These are phyloP conservation scores for Daldinia childiae DNA, from an alignment of 495 filamentous ascomycete species.

Conservation along the genomic window DNA sequence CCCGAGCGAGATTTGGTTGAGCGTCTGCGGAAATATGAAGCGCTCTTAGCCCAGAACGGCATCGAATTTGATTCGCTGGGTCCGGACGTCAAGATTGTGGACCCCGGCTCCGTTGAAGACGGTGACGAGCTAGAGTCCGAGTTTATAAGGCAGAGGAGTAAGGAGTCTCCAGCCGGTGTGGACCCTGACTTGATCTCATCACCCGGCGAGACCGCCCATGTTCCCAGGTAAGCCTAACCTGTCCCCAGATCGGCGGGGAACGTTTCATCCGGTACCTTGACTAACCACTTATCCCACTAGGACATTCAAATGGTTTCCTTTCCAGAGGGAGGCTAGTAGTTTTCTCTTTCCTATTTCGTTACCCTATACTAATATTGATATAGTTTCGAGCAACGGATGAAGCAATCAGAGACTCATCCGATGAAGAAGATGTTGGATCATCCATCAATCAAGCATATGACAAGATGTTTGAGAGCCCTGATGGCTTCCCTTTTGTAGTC, in stretches of 20 bases:
- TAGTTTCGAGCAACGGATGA: conserved; percentile 56
- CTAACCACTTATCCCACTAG: conserved; percentile 29
- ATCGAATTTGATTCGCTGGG: conserved; percentile 58
- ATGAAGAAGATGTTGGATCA: conserved; percentile 66
- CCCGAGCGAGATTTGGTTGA: conserved; percentile 62
- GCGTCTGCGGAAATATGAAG: conserved; percentile 64
- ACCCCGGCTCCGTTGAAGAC: conserved; percentile 55
- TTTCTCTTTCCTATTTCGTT: conserved; percentile 1
- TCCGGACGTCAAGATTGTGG: conserved; percentile 54
- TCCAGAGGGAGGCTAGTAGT: conserved; percentile 54
- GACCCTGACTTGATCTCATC: conserved; percentile 45
- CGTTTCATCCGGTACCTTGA: conserved; percentile 9
- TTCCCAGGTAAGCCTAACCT: conserved; percentile 32
- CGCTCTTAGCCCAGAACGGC: conserved; percentile 61
- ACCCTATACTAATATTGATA: conserved; percentile 24
- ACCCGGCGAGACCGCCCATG: conserved; percentile 43
- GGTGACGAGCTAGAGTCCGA: conserved; percentile 60
- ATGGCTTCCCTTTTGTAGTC: conserved; percentile 69
- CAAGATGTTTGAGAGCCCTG: conserved; percentile 60
- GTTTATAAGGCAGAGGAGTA: conserved; percentile 48
- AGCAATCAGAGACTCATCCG: conserved; percentile 62
- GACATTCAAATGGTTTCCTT: conserved; percentile 54
- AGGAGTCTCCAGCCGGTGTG: conserved; percentile 39
- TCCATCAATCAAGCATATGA: conserved; percentile 65
- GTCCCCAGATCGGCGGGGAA: conserved; percentile 25